Conservation (phyloP, 2,329 filamentous ascomycete species). For the Exophiala aquamarina region DNA sequence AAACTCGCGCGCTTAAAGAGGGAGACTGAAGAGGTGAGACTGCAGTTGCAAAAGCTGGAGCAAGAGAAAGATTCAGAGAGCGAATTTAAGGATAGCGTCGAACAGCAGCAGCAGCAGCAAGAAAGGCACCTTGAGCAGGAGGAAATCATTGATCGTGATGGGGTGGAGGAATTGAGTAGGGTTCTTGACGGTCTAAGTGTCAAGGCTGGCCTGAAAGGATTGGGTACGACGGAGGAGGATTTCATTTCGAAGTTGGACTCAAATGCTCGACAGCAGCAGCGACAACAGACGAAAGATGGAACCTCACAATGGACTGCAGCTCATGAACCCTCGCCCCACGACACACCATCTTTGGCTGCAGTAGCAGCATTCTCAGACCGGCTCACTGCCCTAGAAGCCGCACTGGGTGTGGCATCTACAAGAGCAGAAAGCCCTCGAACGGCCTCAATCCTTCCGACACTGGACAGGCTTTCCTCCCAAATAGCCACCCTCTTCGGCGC, state of each 20-base stretch:
- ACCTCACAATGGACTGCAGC: background rate
- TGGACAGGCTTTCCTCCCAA: constrained; percentile 78
- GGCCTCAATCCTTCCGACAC: constrained; percentile 73
- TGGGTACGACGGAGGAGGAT: constrained; percentile 19
- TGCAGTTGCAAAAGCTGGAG: constrained; percentile 42
- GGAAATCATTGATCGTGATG: constrained; percentile 45
- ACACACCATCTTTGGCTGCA: constrained; percentile 62
- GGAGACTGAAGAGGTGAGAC: constrained; percentile 75
- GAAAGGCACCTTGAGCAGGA: constrained; percentile 37
- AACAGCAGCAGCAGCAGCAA: constrained; percentile 45
- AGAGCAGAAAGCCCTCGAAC: constrained; percentile 48
- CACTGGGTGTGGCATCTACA: constrained; percentile 74
- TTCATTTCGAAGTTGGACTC: constrained; percentile 20
- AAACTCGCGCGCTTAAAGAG: constrained; percentile 79
- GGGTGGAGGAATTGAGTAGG: constrained; percentile 68
- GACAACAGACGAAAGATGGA: background rate
- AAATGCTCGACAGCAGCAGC: constrained; percentile 3
- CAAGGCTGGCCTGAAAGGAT: constrained; percentile 12
- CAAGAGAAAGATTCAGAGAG: constrained; percentile 52
- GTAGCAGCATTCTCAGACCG: constrained; percentile 83
- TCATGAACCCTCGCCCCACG: constrained; percentile 1
- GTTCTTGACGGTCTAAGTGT: constrained; percentile 56
- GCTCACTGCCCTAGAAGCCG: constrained; percentile 74
- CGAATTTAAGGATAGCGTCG: constrained; percentile 25
- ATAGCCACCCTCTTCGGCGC: constrained; percentile 67